Evolutionary conservation across 305 asterid species (phyloP).

Genomic region (Fraxinus albicans): DNA sequence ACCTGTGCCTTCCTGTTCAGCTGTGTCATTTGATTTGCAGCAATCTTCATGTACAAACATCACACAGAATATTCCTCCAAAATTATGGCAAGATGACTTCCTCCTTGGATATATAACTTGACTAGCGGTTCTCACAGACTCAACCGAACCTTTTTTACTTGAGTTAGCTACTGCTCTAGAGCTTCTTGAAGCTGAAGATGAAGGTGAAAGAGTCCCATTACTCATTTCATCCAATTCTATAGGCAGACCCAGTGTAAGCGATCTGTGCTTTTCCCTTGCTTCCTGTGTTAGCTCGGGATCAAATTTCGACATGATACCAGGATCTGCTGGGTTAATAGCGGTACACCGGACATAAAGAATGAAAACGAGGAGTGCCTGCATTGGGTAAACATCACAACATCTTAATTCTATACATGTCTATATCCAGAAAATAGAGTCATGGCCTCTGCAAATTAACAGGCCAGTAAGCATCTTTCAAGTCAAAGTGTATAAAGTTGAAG

Average conservation of each 20-base stretch:
- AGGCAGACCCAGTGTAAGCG: conserved; percentile 39
- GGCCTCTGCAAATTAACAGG: neutral
- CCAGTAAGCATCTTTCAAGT: neutral
- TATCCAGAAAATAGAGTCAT: conserved; percentile 13
- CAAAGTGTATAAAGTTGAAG: neutral
- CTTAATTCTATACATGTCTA: neutral
- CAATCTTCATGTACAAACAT: conserved; percentile 87
- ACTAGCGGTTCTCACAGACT: conserved; percentile 53
- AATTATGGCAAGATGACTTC: conserved; percentile 45
- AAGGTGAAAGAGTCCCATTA: conserved; percentile 64
- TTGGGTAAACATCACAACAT: conserved; percentile 17
- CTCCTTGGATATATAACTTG: conserved; percentile 45
- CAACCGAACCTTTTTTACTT: conserved; percentile 62
- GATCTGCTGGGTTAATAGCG: conserved; percentile 99
- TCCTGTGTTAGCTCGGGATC: conserved; percentile 47
- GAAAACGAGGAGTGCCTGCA: conserved; percentile 88
- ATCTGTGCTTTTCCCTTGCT: conserved; percentile 44
- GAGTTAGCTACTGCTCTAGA: conserved; percentile 68
- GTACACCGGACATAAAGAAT: conserved; percentile 87
- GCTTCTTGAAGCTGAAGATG: conserved; percentile 70
- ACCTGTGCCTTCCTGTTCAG: conserved; percentile 62
- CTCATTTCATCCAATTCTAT: conserved; percentile 69
- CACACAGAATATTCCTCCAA: conserved; percentile 69
- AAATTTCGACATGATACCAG: conserved; percentile 89
- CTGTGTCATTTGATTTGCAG: conserved; percentile 56